These are phyloP conservation scores for Agaricus sinodeliciosus DNA, from an alignment of 768 basidiomycete species.

Conservation along the genomic window DNA sequence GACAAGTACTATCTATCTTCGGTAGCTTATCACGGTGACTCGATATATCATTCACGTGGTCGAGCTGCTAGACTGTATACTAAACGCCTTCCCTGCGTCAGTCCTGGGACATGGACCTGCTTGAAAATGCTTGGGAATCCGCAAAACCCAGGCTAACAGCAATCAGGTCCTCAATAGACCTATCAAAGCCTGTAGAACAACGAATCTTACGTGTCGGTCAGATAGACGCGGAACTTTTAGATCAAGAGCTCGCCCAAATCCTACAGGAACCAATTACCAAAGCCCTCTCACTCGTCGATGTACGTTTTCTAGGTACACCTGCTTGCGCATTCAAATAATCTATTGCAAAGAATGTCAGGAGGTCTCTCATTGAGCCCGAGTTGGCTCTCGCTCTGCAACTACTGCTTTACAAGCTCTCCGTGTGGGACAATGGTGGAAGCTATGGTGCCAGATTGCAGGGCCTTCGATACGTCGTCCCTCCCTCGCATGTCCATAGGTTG, in stretches of 20 bases:
- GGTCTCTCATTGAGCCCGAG: constrained; percentile 67
- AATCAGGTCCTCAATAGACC: constrained; percentile 35
- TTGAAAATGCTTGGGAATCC: constrained; percentile 61
- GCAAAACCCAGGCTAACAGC: constrained; percentile 49
- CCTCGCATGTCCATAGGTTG: constrained; percentile 15
- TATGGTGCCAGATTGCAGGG: constrained; percentile 85
- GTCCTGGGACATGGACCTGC: constrained; percentile 17
- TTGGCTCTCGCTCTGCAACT: constrained; percentile 63
- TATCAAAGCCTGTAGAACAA: constrained; percentile 23
- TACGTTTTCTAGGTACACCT: constrained; percentile 26
- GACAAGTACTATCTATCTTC: constrained; percentile 6
- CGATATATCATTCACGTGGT: constrained; percentile 17
- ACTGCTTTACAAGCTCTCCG: constrained; percentile 71
- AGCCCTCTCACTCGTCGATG: constrained; percentile 62
- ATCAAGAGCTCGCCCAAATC: constrained; percentile 78
- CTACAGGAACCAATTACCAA: constrained; percentile 77
- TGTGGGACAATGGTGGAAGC: constrained; percentile 75
- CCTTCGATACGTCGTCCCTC: constrained; percentile 47
- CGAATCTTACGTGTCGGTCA: constrained; percentile 81
- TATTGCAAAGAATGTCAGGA: constrained; percentile 44
- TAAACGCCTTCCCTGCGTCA: constrained; percentile 10
- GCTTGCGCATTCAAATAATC: neutral
- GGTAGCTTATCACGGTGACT: constrained; percentile 14
- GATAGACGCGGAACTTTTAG: constrained; percentile 86
- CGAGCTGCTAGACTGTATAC: constrained; percentile 5